Evolutionary conservation across 2,329 filamentous ascomycete species (phyloP).

Genomic region (Colletotrichum sp.): DNA sequence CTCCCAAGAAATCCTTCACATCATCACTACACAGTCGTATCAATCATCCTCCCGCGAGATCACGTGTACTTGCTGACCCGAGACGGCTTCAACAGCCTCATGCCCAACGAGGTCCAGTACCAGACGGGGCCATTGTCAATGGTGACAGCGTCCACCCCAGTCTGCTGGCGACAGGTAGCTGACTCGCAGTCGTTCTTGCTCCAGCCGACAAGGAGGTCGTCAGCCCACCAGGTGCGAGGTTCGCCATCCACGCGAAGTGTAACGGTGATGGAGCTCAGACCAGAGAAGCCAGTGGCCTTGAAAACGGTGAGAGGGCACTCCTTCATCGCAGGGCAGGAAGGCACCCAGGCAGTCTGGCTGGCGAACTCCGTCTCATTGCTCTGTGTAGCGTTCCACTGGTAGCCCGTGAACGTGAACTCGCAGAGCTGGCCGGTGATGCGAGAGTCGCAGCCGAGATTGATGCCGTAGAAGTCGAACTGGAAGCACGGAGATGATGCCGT

Average conservation of each 20-base stretch:
- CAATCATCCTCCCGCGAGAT: not conserved
- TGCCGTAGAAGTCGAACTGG: conserved; percentile 43
- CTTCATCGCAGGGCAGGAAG: conserved; percentile 40
- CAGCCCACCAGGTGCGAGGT: conserved; percentile 45
- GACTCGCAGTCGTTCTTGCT: conserved; percentile 46
- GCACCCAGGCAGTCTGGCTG: conserved; percentile 42
- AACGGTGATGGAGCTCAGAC: conserved; percentile 44
- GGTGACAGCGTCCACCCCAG: not conserved
- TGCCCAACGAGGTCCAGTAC: not conserved
- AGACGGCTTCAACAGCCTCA: conserved; percentile 6
- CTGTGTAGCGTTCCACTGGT: conserved; percentile 37
- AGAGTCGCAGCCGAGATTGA: conserved; percentile 38
- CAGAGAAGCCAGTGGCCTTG: conserved; percentile 40
- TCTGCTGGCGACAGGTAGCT: conserved; percentile 35
- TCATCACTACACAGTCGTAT: not conserved
- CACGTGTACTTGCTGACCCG: not conserved
- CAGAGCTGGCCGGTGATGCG: conserved; percentile 36
- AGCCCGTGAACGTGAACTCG: conserved; percentile 47
- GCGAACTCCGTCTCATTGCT: conserved; percentile 31
- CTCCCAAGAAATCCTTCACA: conserved; percentile 19
- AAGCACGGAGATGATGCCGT: conserved; percentile 41
- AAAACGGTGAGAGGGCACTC: conserved; percentile 40
- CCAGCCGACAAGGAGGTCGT: conserved; percentile 46
- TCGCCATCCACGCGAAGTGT: conserved; percentile 41
- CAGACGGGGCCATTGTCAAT: not conserved